A percentile compares a stretch with the other conserved stretches of the same genome.
Conservation (phyloP, 805 yeast genomes). For the Teunomyces aglyptinius region DNA sequence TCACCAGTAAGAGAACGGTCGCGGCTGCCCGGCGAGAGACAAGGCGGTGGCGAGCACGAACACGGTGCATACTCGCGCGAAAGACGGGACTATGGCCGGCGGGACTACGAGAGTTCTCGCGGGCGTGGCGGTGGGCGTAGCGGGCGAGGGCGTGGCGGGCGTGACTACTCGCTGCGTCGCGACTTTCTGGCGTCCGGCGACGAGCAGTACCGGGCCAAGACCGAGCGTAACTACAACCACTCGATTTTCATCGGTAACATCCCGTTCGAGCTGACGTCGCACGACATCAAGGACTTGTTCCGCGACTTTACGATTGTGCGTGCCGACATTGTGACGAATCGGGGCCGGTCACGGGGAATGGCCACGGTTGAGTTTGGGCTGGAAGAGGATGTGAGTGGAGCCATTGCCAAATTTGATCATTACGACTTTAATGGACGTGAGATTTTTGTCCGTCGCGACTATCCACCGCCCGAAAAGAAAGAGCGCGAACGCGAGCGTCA, state of each 20-base stretch:
- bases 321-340: constrained; percentile 77
- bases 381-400: constrained; percentile 63
- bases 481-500: constrained; percentile 18
- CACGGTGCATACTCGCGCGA: constrained; percentile 13
- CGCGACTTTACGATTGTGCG: constrained; percentile 52
- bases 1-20: constrained; percentile 25
- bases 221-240: constrained; percentile 60
- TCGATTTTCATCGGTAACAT: constrained; percentile 74
- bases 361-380: constrained; percentile 82
- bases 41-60: constrained; percentile 1
- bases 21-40: constrained; percentile 1
- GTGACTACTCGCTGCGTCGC: constrained; percentile 18
- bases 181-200: constrained; percentile 28
- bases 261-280: constrained; percentile 61
- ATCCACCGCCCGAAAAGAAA: constrained; percentile 66
- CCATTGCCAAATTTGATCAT: constrained; percentile 69
- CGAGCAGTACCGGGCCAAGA: constrained; percentile 30
- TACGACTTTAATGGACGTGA: constrained; percentile 67
- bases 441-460: constrained; percentile 86
- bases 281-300: constrained; percentile 60
- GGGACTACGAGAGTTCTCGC: constrained; percentile 8
- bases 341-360: constrained; percentile 85
- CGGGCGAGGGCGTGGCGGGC: constrained; percentile 7
- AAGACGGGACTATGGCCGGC: constrained; percentile 1
- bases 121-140: constrained; percentile 11